Conservation (phyloP, 208 protist species). For the Leptomonas pyrrhocoris region DNA sequence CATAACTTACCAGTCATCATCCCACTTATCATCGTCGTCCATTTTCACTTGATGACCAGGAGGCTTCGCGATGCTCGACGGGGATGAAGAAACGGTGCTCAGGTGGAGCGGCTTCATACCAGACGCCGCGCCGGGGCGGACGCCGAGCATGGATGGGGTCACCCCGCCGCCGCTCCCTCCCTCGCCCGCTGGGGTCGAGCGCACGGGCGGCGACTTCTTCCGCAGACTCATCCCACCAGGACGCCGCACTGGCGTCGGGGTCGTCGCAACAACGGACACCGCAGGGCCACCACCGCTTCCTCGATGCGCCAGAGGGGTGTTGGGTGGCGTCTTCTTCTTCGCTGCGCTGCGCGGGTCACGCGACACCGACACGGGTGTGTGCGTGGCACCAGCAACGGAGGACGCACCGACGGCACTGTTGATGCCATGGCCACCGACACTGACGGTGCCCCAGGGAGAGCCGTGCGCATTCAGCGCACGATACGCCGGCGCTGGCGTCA, state of each 20-base stretch:
- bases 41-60: conserved; percentile 26
- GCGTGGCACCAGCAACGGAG: neutral
- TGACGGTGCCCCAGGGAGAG: neutral
- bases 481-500: conserved; percentile 4
- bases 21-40: conserved; percentile 62
- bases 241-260: neutral
- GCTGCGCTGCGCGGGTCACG: neutral
- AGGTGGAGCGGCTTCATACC: conserved; percentile 6
- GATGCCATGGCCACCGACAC: no score
- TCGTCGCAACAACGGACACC: neutral
- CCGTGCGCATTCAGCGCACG: neutral
- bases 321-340: conserved; percentile 20
- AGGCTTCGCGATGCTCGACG: neutral
- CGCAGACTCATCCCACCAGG: conserved; percentile 29
- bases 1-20: conserved; percentile 52
- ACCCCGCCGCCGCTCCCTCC: neutral
- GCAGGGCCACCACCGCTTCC: no score
- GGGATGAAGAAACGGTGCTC: conserved; percentile 6
- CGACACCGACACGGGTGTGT: neutral
- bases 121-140: neutral
- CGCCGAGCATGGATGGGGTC: neutral
- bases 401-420: neutral
- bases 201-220: conserved; percentile 39
- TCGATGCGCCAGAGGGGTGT: conserved; percentile 10
- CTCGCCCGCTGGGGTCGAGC: neutral